These are phyloP conservation scores for Albugo candida DNA, from an alignment of 352 stramenopile genomes.

Conservation along the genomic window DNA sequence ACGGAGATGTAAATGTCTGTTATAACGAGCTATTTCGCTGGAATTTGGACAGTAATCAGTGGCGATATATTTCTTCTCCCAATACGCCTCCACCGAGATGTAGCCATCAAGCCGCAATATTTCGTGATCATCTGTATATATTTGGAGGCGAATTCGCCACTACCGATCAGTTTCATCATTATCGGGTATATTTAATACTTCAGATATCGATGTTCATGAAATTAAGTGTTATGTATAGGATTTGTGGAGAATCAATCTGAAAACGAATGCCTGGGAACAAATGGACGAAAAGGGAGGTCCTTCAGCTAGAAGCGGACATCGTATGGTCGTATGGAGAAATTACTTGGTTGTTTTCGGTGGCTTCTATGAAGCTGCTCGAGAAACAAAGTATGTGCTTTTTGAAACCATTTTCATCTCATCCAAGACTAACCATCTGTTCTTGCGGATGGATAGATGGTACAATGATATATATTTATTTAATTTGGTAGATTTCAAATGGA, in stretches of 20 bases:
- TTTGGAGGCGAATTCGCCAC: slow-evolving; percentile 95
- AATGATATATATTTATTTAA: slow-evolving; percentile 90
- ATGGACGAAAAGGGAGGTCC: slow-evolving; percentile 69
- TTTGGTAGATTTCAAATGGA: slow-evolving; percentile 79
- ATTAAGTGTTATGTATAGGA: slow-evolving; percentile 22
- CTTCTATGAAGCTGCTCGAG: slow-evolving; percentile 88
- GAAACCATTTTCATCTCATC: neutral
- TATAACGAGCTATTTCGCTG: slow-evolving; percentile 93
- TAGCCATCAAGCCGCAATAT: slow-evolving; percentile 89
- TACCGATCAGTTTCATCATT: slow-evolving; percentile 96
- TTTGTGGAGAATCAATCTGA: slow-evolving; percentile 82
- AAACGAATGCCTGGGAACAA: slow-evolving; percentile 88
- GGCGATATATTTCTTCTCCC: slow-evolving; percentile 78
- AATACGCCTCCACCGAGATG: slow-evolving; percentile 83
- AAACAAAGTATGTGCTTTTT: slow-evolving; percentile 39
- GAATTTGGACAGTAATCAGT: slow-evolving; percentile 77
- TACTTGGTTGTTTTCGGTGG: slow-evolving; percentile 94
- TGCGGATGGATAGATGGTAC: slow-evolving; percentile 59
- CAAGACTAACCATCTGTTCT: neutral
- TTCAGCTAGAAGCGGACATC: slow-evolving; percentile 75
- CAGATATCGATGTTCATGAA: neutral
- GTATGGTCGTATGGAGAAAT: slow-evolving; percentile 90
- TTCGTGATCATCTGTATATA: slow-evolving; percentile 90
- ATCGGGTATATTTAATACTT: slow-evolving; percentile 28
- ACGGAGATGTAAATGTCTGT: slow-evolving; percentile 90